Evolutionary conservation across 2,329 filamentous ascomycete genomes (phyloP).

Genomic region (Cercospora sojina): DNA sequence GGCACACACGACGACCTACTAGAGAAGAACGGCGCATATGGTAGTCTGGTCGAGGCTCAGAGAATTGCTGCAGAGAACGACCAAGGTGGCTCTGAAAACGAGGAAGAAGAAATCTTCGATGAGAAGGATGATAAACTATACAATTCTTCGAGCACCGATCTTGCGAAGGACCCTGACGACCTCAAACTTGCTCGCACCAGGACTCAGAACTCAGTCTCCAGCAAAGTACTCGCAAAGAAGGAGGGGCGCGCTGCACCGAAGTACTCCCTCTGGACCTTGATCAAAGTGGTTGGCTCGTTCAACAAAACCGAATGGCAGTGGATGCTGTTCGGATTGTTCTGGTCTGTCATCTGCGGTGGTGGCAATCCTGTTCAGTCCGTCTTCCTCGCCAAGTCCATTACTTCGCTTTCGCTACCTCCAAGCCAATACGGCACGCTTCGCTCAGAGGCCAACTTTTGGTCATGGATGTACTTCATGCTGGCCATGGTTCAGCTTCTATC

Average conservation of each 20-base stretch:
- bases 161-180: slow-evolving; percentile 60
- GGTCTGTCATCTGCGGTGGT: slow-evolving; percentile 73
- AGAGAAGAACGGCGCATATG: slow-evolving; percentile 70
- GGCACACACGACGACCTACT: slow-evolving; percentile 82
- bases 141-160: slow-evolving; percentile 33
- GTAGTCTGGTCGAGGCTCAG: slow-evolving; percentile 82
- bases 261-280: slow-evolving; percentile 71
- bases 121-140: slow-evolving; percentile 34
- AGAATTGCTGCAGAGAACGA: slow-evolving; percentile 66
- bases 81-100: slow-evolving; percentile 54
- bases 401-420: slow-evolving; percentile 61
- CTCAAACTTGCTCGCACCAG: slow-evolving; percentile 56
- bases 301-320: slow-evolving; percentile 69
- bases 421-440: slow-evolving; percentile 58
- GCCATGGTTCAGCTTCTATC: slow-evolving; percentile 70
- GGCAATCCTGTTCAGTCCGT: slow-evolving; percentile 76
- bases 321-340: slow-evolving; percentile 72
- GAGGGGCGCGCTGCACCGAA: slow-evolving; percentile 37
- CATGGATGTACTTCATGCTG: slow-evolving; percentile 83
- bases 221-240: slow-evolving; percentile 63
- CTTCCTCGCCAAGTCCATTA: slow-evolving; percentile 87
- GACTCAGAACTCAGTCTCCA: slow-evolving; percentile 62
- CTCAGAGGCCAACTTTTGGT: slow-evolving; percentile 79
- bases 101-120: slow-evolving; percentile 30
- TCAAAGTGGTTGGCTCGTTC: slow-evolving; percentile 77